phyloP scores from a whole-genome alignment of 441 rosid species.

The Eruca vesicaria region DNA sequence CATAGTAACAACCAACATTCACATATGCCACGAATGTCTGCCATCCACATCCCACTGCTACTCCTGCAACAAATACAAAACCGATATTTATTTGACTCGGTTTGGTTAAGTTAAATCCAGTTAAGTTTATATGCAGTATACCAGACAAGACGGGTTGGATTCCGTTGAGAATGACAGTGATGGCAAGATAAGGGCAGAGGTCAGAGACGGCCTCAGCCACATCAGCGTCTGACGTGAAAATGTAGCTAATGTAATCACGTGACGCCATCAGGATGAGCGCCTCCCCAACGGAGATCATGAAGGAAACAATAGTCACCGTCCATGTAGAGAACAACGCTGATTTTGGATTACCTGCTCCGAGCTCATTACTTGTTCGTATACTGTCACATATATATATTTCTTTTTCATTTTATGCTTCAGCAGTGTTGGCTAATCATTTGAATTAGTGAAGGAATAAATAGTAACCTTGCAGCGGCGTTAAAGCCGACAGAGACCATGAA shows the following conservation, averaged over 20 bases:
- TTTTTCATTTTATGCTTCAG: neutral
- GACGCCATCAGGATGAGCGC: conserved; percentile 26
- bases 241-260: conserved; percentile 45
- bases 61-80: conserved; percentile 34
- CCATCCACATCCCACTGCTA: conserved; percentile 73
- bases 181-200: conserved; percentile 53
- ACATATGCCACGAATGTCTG: conserved; percentile 61
- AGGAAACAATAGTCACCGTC: conserved; percentile 38
- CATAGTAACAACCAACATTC: conserved; percentile 54
- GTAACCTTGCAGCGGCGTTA: conserved; percentile 89
- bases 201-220: conserved; percentile 58
- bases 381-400: neutral
- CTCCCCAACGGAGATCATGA: conserved; percentile 35
- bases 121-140: neutral
- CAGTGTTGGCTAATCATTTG: neutral
- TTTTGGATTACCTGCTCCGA: conserved; percentile 58
- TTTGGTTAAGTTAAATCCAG: neutral
- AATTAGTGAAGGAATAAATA: neutral
- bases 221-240: conserved; percentile 45
- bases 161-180: conserved; percentile 55
- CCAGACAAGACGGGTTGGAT: conserved; percentile 57
- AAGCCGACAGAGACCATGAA: conserved; percentile 86
- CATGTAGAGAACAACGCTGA: conserved; percentile 47
- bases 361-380: conserved; percentile 60
- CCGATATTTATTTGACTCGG: neutral